Conservation (phyloP, 768 basidiomycete genomes). For the Coprinellus micaceus region DNA sequence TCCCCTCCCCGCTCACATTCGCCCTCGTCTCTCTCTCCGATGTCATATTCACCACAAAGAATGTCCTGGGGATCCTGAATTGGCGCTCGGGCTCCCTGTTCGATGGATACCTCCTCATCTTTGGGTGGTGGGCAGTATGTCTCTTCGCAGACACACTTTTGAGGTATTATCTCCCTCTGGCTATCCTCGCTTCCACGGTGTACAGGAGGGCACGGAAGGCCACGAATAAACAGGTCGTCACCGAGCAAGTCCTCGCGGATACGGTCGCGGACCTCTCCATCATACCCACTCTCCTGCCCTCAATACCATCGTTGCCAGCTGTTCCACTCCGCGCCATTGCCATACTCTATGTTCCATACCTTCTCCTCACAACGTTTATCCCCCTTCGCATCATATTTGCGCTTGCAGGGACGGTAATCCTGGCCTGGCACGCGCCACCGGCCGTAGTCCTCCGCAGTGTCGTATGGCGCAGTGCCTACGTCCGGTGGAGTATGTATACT, state of each 20-base stretch:
- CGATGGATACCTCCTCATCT: constrained; percentile 64
- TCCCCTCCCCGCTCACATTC: constrained; percentile 59
- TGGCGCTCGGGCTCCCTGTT: constrained; percentile 56
- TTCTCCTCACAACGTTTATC: constrained; percentile 59
- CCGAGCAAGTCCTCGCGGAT: constrained; percentile 51
- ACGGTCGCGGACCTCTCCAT: constrained; percentile 62
- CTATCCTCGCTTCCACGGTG: constrained; percentile 32
- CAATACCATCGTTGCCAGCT: constrained; percentile 28
- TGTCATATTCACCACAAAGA: constrained; percentile 40
- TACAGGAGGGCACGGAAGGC: constrained; percentile 10
- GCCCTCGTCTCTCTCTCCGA: constrained; percentile 64
- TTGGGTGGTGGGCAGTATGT: constrained; percentile 75
- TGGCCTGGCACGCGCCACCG: constrained; percentile 71
- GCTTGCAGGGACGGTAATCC: constrained; percentile 50
- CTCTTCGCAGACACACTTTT: constrained; percentile 51
- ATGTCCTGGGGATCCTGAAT: constrained; percentile 44
- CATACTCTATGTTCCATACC: constrained; percentile 60
- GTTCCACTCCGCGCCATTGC: constrained; percentile 54
- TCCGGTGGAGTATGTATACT: constrained; percentile 60
- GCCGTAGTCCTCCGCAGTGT: constrained; percentile 48
- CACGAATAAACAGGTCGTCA: constrained; percentile 31
- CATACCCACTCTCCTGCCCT: constrained; percentile 55
- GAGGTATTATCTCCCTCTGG: constrained; percentile 53
- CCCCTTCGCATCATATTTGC: constrained; percentile 61
- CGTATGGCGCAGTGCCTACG: constrained; percentile 62